phyloP scores from a whole-genome alignment of 768 basidiomycete species.

The Gloeopeniophorella convolvens region DNA sequence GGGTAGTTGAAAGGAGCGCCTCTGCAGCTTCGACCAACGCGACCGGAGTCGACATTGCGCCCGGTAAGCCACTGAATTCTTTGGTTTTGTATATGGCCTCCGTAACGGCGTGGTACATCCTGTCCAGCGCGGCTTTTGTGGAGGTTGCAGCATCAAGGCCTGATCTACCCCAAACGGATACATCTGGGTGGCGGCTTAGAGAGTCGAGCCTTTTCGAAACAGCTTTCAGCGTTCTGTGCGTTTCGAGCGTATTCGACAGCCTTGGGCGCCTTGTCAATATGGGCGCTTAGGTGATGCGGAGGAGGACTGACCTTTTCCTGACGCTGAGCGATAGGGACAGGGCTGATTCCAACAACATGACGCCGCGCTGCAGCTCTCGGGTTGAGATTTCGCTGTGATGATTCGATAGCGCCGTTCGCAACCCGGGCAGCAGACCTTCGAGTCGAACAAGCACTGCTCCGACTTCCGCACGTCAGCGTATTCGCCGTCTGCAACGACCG shows the following conservation, averaged over 20 bases:
- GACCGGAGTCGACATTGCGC: neutral
- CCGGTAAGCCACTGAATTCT: slow-evolving; percentile 5
- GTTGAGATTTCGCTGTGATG: slow-evolving; percentile 83
- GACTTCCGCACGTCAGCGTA: slow-evolving; percentile 31
- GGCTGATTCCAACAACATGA: slow-evolving; percentile 72
- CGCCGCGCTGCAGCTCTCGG: slow-evolving; percentile 78
- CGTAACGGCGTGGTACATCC: slow-evolving; percentile 12
- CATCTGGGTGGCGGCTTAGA: slow-evolving; percentile 19
- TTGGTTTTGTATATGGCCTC: slow-evolving; percentile 11
- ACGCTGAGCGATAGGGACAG: slow-evolving; percentile 60
- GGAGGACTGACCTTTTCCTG: slow-evolving; percentile 53
- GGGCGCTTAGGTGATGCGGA: slow-evolving; percentile 3
- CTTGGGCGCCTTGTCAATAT: slow-evolving; percentile 4
- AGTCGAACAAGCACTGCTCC: slow-evolving; percentile 60
- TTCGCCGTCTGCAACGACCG: slow-evolving; percentile 25
- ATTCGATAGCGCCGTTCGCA: slow-evolving; percentile 52
- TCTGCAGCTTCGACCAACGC: slow-evolving; percentile 4
- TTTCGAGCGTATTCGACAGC: slow-evolving; percentile 3
- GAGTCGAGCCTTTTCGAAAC: slow-evolving; percentile 2
- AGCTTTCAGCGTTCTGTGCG: slow-evolving; percentile 2
- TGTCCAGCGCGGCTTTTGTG: slow-evolving; percentile 1
- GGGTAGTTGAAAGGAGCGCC: slow-evolving; percentile 3
- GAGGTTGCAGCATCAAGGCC: neutral
- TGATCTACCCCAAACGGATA: slow-evolving; percentile 1
- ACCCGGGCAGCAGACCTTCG: slow-evolving; percentile 53